These are phyloP conservation scores for Litchi chinensis DNA, from an alignment of 345 rosid species.

Conservation along the genomic window DNA sequence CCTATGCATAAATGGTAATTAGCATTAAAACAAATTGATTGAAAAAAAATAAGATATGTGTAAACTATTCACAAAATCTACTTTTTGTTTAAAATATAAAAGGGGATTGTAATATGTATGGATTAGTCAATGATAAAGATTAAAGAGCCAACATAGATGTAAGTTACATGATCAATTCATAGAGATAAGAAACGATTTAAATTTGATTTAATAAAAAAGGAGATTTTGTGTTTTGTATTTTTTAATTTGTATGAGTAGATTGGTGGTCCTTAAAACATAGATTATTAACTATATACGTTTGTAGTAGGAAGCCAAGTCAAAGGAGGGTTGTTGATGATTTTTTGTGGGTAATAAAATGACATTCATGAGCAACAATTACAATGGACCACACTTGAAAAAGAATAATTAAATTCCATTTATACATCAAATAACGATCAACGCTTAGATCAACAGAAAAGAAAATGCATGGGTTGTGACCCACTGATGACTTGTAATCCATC, in stretches of 20 bases:
- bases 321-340: neutral
- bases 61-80: no score
- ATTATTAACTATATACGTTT: neutral
- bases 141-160: neutral
- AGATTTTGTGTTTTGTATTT: neutral
- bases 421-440: neutral
- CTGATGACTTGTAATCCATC: slow-evolving; percentile 3
- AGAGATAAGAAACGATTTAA: neutral
- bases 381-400: neutral
- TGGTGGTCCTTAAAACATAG: neutral
- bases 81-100: neutral
- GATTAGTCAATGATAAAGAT: no score
- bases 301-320: slow-evolving; percentile 18
- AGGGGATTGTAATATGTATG: neutral
- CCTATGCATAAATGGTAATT: no score
- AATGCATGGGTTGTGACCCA: neutral
- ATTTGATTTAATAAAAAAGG: neutral
- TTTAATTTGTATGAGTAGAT: neutral
- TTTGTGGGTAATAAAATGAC: slow-evolving; percentile 11
- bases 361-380: slow-evolving; percentile 1
- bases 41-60: neutral
- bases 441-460: neutral
- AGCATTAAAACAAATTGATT: neutral
- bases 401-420: neutral
- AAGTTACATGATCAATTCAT: neutral